Evolutionary conservation across 2,329 filamentous ascomycete species (phyloP).

Genomic region (Teratosphaeria pseudoeucalypti): DNA sequence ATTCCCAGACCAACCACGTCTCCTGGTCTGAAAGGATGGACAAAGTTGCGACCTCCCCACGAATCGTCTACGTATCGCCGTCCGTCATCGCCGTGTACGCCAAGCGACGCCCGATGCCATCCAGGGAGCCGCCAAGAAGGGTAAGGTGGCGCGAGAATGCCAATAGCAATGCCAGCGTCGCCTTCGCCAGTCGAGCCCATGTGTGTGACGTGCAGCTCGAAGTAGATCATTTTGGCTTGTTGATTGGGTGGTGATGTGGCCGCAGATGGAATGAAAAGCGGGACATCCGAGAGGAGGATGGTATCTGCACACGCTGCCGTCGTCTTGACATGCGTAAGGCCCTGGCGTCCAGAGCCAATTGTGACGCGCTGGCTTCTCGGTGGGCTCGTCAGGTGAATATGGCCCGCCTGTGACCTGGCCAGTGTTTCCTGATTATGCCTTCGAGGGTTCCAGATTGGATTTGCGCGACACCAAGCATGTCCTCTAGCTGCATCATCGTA

Average conservation of each 20-base stretch:
- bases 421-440: conserved; percentile 26
- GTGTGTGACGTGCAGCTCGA: conserved; percentile 51
- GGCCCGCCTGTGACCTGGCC: conserved; percentile 36
- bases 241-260: not conserved
- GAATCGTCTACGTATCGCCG: conserved; percentile 65
- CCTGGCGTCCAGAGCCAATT: conserved; percentile 37
- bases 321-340: conserved; percentile 37
- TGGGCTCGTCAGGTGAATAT: conserved; percentile 40
- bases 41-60: conserved; percentile 62
- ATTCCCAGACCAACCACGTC: conserved; percentile 65
- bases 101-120: conserved; percentile 67
- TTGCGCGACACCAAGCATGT: conserved; percentile 52
- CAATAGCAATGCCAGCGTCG: conserved; percentile 53
- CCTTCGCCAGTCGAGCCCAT: conserved; percentile 29
- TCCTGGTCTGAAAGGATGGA: conserved; percentile 50
- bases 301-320: conserved; percentile 44
- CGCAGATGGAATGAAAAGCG: conserved; percentile 50
- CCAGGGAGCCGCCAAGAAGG: conserved; percentile 68
- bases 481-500: conserved; percentile 54
- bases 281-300: conserved; percentile 56
- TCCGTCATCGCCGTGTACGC: conserved; percentile 72
- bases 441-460: conserved; percentile 49
- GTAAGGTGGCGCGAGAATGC: conserved; percentile 64
- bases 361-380: conserved; percentile 32
- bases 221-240: conserved; percentile 53